A percentile compares a stretch with the other conserved stretches of the same genome.
Evolutionary conservation across 202 grass and related monocot genomes (phyloP).

Genomic region (Bolboschoenoplectus hybrid): DNA sequence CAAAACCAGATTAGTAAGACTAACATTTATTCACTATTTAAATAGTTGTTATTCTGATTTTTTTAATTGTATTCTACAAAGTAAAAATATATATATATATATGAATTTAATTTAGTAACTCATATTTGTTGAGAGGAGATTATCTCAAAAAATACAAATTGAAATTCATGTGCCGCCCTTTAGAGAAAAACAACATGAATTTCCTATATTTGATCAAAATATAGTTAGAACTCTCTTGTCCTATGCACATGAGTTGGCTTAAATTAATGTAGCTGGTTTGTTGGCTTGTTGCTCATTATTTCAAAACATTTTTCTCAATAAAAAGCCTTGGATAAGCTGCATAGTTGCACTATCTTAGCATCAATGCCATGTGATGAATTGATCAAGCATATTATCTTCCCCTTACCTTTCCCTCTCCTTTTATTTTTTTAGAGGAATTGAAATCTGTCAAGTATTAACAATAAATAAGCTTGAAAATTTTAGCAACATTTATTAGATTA

Average conservation of each 20-base stretch:
- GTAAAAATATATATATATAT: neutral
- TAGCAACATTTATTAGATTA: neutral
- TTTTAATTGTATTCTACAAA: neutral
- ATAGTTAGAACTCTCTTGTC: neutral
- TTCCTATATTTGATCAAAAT: neutral
- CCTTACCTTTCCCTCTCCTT: neutral
- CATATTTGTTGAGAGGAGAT: neutral
- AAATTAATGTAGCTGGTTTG: neutral
- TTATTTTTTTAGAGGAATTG: neutral
- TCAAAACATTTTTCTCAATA: constrained; percentile 1
- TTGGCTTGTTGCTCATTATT: neutral
- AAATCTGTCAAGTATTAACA: neutral
- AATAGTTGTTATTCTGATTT: neutral
- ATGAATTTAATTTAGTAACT: neutral
- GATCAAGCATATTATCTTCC: neutral
- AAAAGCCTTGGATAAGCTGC: neutral
- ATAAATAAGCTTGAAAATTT: neutral
- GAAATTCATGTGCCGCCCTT: neutral
- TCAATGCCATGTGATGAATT: constrained; percentile 14
- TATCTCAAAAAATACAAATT: neutral
- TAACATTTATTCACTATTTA: neutral
- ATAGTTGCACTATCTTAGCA: neutral
- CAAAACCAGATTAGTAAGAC: neutral
- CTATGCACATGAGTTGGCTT: constrained; percentile 17
- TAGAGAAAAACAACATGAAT: neutral